Percentiles rank a stretch among this genome's conserved stretches.
phyloP scores from a whole-genome alignment of 2,329 filamentous ascomycete genomes.

The Aspergillus thermomutatus region DNA sequence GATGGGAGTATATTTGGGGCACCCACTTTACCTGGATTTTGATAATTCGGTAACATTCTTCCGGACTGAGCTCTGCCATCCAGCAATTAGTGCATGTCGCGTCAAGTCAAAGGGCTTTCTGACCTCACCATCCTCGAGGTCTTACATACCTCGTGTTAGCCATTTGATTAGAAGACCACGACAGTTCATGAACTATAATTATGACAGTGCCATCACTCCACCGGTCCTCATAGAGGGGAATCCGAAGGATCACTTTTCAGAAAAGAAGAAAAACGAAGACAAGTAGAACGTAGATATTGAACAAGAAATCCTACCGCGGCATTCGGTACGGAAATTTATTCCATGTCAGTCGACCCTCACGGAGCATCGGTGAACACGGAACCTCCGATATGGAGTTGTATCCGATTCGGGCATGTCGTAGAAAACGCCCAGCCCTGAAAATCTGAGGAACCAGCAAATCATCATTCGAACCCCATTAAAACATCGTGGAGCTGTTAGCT shows the following conservation, averaged over 20 bases:
- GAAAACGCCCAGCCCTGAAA: background rate
- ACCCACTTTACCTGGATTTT: slow-evolving; percentile 27
- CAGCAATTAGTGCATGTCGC: background rate
- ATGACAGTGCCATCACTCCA: background rate
- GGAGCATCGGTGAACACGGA: slow-evolving; percentile 6
- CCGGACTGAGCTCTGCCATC: background rate
- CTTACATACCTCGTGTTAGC: background rate
- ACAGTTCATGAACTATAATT: background rate
- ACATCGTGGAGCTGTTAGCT: background rate
- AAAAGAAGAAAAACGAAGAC: slow-evolving; percentile 3
- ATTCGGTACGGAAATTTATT: background rate
- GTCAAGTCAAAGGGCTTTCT: background rate
- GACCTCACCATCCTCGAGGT: background rate
- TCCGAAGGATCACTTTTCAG: background rate
- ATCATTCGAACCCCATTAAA: background rate
- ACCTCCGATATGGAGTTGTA: slow-evolving; percentile 3
- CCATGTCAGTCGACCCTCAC: background rate
- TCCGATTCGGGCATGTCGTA: background rate
- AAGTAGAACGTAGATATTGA: background rate
- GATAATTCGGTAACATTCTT: background rate
- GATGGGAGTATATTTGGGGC: slow-evolving; percentile 28
- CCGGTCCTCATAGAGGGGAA: background rate
- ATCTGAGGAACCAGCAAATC: background rate
- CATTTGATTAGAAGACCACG: background rate
- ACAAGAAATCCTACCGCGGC: background rate